A percentile compares a stretch with the other conserved stretches of the same genome.
These are phyloP conservation scores for Zasmidium citrigriseum DNA, from an alignment of 2,329 filamentous ascomycete species.

Conservation along the genomic window DNA sequence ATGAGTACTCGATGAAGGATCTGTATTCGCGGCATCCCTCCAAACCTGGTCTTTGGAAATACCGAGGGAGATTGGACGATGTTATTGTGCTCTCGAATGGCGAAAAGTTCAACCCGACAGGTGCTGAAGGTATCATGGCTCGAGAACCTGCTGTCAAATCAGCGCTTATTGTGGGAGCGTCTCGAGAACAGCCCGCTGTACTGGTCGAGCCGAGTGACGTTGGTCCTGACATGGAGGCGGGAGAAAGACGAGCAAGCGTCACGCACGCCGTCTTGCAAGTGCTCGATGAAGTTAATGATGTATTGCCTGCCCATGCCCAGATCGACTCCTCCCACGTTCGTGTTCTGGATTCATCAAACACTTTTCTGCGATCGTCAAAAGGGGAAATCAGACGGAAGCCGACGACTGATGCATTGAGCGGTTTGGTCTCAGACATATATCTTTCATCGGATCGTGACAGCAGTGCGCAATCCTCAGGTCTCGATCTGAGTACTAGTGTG, in stretches of 20 bases:
- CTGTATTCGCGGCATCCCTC: constrained; percentile 4
- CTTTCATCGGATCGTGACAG: background rate
- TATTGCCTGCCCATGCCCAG: background rate
- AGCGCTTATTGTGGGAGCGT: background rate
- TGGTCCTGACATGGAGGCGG: background rate
- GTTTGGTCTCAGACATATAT: background rate
- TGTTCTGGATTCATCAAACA: background rate
- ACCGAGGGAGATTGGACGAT: constrained; percentile 3
- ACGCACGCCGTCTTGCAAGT: background rate
- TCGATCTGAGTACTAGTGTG: background rate
- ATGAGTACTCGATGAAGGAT: constrained; percentile 7
- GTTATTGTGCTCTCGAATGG: background rate
- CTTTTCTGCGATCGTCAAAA: background rate
- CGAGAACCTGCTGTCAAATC: background rate
- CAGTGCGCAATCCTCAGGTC: background rate
- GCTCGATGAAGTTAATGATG: background rate
- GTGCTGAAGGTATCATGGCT: background rate
- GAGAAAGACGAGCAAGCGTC: no score
- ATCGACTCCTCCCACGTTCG: background rate
- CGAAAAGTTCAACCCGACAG: background rate
- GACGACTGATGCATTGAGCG: background rate
- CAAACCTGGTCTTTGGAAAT: constrained; percentile 9
- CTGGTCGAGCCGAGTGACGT: background rate
- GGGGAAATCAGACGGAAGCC: background rate
- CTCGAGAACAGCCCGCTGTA: background rate